Evolutionary conservation across 768 basidiomycete species (phyloP).

Genomic region (Suillus hirtellus): DNA sequence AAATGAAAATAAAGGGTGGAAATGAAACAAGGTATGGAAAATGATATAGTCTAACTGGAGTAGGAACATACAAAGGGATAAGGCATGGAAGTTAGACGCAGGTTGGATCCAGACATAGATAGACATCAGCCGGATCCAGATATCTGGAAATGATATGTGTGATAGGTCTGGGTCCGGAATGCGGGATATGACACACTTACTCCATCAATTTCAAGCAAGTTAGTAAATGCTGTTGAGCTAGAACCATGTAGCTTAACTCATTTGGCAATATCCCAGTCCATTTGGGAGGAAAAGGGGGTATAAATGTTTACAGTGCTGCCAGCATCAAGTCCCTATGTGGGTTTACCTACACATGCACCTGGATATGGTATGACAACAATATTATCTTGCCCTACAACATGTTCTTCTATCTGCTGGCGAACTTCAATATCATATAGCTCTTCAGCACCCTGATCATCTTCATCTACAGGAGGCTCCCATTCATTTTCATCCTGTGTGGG

Average conservation of each 20-base stretch:
- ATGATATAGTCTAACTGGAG: too few species aligned
- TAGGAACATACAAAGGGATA: too few species aligned
- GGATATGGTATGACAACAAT: background rate
- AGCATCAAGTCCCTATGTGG: background rate
- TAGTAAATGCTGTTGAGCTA: constrained; percentile 38
- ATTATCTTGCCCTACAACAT: background rate
- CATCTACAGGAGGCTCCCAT: too few species aligned
- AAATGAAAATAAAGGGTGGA: too few species aligned
- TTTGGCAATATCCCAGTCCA: constrained; percentile 39
- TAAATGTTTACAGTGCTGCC: constrained; percentile 5
- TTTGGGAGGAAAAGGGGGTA: constrained; percentile 21
- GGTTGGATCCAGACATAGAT: too few species aligned
- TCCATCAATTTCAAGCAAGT: constrained; percentile 40
- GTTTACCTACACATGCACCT: background rate
- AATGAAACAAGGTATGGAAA: too few species aligned
- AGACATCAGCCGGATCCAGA: too few species aligned
- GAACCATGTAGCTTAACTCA: constrained; percentile 41
- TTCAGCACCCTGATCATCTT: background rate
- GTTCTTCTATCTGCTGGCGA: background rate
- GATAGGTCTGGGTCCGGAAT: too few species aligned
- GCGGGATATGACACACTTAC: too few species aligned
- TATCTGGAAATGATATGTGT: too few species aligned
- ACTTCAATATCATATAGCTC: background rate
- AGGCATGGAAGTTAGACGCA: too few species aligned
- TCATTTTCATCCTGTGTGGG: background rate